Conservation (phyloP, 345 rosid species). For the Salix udensis region DNA sequence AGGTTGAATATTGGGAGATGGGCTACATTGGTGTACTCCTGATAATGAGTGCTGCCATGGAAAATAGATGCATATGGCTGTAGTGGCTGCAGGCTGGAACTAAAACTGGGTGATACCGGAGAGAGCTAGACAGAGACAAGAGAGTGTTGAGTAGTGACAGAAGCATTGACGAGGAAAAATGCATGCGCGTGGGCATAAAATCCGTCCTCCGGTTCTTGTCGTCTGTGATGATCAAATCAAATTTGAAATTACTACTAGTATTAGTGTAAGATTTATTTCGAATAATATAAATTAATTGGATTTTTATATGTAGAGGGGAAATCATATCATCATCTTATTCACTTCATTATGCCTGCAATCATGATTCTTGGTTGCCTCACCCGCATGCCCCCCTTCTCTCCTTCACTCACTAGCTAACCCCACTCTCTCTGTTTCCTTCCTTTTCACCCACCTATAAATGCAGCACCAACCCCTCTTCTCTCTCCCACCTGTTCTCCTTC, state of each 20-base stretch:
- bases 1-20: not conserved
- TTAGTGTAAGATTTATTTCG: not conserved
- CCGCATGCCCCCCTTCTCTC: slow-evolving; percentile 80
- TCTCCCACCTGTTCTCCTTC: slow-evolving; percentile 32
- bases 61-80: not conserved
- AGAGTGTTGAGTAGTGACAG: not conserved
- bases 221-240: slow-evolving; percentile 27
- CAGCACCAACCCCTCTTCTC: slow-evolving; percentile 30
- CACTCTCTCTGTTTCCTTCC: slow-evolving; percentile 10
- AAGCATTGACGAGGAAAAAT: not conserved
- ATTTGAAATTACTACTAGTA: not conserved
- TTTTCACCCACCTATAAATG: slow-evolving; percentile 23
- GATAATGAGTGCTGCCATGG: not conserved
- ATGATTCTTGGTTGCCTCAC: slow-evolving; percentile 96
- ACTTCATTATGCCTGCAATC: slow-evolving; percentile 84
- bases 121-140: not conserved
- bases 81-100: not conserved
- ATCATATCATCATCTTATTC: slow-evolving; percentile 29
- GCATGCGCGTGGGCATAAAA: slow-evolving; percentile 62
- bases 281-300: not conserved
- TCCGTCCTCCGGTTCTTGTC: slow-evolving; percentile 31
- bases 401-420: slow-evolving; percentile 19
- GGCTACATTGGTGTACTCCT: not conserved
- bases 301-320: not conserved
- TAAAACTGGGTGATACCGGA: not conserved